Evolutionary conservation across 139 green algal genomes (phyloP).

Genomic region (Mesostigma viride): DNA sequence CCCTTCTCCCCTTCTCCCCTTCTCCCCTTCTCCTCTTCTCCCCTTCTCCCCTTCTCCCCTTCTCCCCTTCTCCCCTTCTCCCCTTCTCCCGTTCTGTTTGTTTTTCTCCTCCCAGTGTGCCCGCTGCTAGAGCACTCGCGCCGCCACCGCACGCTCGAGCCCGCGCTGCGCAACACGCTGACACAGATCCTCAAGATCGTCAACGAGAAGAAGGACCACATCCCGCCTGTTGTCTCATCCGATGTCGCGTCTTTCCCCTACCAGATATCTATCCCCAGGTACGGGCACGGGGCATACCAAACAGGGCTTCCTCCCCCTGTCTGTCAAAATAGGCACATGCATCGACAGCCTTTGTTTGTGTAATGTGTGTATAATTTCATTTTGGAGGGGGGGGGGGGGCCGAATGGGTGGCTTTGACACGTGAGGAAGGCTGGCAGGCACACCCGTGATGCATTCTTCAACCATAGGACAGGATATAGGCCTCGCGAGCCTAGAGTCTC

Average conservation of each 20-base stretch:
- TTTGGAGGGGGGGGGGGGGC: too few species aligned
- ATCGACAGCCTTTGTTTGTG: too few species aligned
- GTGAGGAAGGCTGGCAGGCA: too few species aligned
- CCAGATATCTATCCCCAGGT: conserved; percentile 57
- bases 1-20: not conserved
- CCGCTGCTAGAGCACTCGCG: not conserved
- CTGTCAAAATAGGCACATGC: not conserved
- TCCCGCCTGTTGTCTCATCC: conserved; percentile 67
- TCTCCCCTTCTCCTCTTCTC: conserved; percentile 1
- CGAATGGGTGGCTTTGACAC: too few species aligned
- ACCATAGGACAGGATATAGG: too few species aligned
- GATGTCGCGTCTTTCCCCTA: conserved; percentile 71
- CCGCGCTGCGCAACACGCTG: conserved; percentile 43
- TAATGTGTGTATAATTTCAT: too few species aligned
- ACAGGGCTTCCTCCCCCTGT: not conserved
- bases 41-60: conserved; percentile 10
- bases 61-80: too few species aligned
- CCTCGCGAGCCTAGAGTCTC: too few species aligned
- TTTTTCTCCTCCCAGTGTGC: too few species aligned
- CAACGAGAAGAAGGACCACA: conserved; percentile 76
- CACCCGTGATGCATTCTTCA: too few species aligned
- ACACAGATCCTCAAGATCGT: conserved; percentile 44
- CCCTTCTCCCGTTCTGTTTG: too few species aligned
- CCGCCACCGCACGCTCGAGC: conserved; percentile 42
- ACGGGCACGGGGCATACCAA: not conserved